phyloP scores from a whole-genome alignment of 108 stramenopile genomes.

The Nitzschia putrida region DNA sequence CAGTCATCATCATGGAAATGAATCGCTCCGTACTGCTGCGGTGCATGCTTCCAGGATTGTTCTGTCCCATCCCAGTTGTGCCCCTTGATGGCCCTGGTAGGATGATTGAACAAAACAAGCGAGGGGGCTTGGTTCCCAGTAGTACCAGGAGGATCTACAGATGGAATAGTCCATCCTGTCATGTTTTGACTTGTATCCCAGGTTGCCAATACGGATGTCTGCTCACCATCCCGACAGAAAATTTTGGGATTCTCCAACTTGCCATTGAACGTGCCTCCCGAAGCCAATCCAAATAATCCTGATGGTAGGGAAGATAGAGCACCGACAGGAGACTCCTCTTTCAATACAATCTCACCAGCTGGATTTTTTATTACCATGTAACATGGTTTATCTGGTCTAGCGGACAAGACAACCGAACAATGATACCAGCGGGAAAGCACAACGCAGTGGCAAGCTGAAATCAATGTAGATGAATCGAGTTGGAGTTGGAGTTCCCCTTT shows the following conservation, averaged over 20 bases:
- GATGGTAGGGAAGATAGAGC: neutral
- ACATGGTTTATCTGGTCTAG: neutral
- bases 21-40: constrained; percentile 35
- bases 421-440: neutral
- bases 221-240: neutral
- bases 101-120: constrained; percentile 18
- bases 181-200: constrained; percentile 5
- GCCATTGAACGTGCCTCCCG: constrained; percentile 24
- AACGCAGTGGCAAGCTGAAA: neutral
- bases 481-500: neutral
- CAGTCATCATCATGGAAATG: constrained; percentile 36
- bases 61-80: constrained; percentile 29
- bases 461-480: neutral
- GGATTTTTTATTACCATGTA: neutral
- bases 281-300: constrained; percentile 14
- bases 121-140: neutral
- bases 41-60: constrained; percentile 28
- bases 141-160: too few species aligned
- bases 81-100: constrained; percentile 33
- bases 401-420: neutral
- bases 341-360: neutral
- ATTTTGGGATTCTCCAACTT: constrained; percentile 24
- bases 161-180: constrained; percentile 22
- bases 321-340: too few species aligned
- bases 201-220: neutral